Conservation (phyloP, 106 monocot genomes). For the Gastrodia elata region DNA sequence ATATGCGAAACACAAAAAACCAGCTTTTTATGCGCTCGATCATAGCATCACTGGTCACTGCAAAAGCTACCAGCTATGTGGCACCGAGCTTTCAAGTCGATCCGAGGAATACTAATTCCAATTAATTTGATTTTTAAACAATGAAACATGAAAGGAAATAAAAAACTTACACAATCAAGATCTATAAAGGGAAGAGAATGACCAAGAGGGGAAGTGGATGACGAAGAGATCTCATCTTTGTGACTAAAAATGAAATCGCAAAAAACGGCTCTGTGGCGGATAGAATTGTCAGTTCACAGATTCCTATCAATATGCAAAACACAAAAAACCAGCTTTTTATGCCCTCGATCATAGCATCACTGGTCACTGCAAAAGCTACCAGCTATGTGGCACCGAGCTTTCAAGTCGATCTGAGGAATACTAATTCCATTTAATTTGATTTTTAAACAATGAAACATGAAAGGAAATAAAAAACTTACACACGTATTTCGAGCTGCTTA, state of each 20-base stretch:
- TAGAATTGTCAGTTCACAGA: constrained; percentile 17
- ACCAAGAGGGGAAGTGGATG: no score
- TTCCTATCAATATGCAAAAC: constrained; percentile 31
- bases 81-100: constrained; percentile 12
- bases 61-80: constrained; percentile 16
- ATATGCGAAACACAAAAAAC: constrained; percentile 8
- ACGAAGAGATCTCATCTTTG: no score
- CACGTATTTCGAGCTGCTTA: no score
- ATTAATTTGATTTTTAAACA: no score
- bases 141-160: no score
- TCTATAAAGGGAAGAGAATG: no score
- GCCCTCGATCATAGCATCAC: constrained; percentile 36
- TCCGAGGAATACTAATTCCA: no score
- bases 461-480: no score
- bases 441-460: no score
- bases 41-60: constrained; percentile 36
- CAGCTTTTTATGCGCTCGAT: constrained; percentile 24
- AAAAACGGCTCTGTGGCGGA: constrained; percentile 29
- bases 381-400: constrained; percentile 14
- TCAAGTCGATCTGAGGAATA: no score
- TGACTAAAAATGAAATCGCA: constrained; percentile 16
- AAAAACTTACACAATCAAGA: neutral
- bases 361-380: constrained; percentile 24
- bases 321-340: constrained; percentile 10
- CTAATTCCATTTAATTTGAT: no score